Conservation (phyloP, 192 early-diverging fungal species). For the Backusella parvicylindrica region DNA sequence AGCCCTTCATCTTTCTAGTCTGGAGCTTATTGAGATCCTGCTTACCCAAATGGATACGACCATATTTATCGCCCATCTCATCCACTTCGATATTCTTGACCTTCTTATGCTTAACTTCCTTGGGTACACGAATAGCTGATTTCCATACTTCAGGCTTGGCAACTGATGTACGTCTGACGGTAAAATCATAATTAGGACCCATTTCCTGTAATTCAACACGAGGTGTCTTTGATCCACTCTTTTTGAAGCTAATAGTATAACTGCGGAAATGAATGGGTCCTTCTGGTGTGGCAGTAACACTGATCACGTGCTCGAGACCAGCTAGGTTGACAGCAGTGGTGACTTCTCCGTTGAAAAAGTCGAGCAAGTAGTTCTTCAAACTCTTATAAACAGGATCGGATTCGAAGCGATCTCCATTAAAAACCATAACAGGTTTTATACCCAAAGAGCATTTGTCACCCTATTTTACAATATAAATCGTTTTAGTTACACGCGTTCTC, state of each 20-base stretch:
- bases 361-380: slow-evolving; percentile 82
- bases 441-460: slow-evolving; percentile 76
- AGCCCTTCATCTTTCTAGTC: slow-evolving; percentile 97
- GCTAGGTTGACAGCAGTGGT: slow-evolving; percentile 75
- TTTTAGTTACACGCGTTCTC: no score
- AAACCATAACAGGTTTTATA: slow-evolving; percentile 85
- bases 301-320: slow-evolving; percentile 89
- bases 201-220: slow-evolving; percentile 91
- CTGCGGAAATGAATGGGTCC: slow-evolving; percentile 75
- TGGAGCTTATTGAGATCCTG: slow-evolving; percentile 93
- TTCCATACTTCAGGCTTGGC: slow-evolving; percentile 84
- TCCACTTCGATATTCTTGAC: slow-evolving; percentile 90
- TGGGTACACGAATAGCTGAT: slow-evolving; percentile 78
- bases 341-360: slow-evolving; percentile 84
- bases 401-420: slow-evolving; percentile 87
- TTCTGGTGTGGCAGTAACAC: slow-evolving; percentile 69
- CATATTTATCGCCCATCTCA: slow-evolving; percentile 89
- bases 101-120: slow-evolving; percentile 82
- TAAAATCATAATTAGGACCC: slow-evolving; percentile 87
- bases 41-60: slow-evolving; percentile 86
- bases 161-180: slow-evolving; percentile 65
- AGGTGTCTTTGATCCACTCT: slow-evolving; percentile 81
- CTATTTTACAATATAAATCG: slow-evolving; percentile 16
- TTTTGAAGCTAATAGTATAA: slow-evolving; percentile 83
- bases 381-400: slow-evolving; percentile 62